Conservation (phyloP, 371 early-diverging fungal species). For the Parasitella parasitica region DNA sequence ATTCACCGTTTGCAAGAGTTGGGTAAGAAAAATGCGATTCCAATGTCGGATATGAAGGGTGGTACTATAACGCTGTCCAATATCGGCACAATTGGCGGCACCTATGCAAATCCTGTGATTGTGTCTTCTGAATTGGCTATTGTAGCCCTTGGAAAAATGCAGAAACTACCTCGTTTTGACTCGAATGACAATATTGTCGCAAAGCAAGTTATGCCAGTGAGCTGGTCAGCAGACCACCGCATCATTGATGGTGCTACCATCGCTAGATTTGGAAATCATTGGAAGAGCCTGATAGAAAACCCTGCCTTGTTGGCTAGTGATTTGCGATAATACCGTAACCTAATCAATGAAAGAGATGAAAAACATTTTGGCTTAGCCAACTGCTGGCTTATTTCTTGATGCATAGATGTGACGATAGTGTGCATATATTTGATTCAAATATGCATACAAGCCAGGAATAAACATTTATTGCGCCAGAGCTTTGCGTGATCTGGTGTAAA, state of each 20-base stretch:
- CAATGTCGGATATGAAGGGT: constrained; percentile 72
- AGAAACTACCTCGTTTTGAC: constrained; percentile 84
- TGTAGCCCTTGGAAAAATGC: constrained; percentile 87
- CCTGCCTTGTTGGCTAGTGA: constrained; percentile 63
- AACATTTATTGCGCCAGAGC: no score
- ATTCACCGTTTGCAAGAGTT: constrained; percentile 75
- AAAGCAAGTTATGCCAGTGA: constrained; percentile 74
- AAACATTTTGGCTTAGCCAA: no score
- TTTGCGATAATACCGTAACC: constrained; percentile 39
- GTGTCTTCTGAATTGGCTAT: constrained; percentile 88
- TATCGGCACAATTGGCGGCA: constrained; percentile 95
- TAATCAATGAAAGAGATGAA: no score
- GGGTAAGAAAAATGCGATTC: constrained; percentile 66
- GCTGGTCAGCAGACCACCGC: constrained; percentile 96
- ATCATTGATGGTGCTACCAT: constrained; percentile 98
- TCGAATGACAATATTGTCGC: constrained; percentile 63
- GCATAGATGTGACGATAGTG: no score
- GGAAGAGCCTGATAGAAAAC: constrained; percentile 88
- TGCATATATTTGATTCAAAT: no score
- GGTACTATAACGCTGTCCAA: constrained; percentile 94
- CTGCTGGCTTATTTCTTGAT: no score
- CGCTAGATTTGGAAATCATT: constrained; percentile 85
- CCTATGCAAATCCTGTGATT: constrained; percentile 88
- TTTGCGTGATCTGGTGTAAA: no score
- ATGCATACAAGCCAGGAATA: no score